Conservation (phyloP, 1,284 basidiomycete species). For the Cyathus olla region DNA sequence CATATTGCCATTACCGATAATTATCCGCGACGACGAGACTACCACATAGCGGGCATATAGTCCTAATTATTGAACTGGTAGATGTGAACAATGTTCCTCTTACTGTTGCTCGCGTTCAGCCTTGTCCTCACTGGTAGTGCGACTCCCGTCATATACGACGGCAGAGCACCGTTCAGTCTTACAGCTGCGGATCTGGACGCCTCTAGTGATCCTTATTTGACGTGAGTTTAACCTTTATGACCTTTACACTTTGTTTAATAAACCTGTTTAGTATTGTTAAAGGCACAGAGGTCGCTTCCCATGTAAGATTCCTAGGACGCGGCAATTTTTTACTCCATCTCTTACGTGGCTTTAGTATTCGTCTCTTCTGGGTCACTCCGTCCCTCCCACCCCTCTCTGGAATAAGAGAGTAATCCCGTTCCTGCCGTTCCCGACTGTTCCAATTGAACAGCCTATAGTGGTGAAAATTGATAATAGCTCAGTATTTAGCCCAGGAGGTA, state of each 20-base stretch:
- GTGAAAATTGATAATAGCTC: no score
- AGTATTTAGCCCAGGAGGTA: no score
- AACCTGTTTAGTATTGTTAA: slow-evolving; percentile 57
- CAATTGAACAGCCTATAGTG: no score
- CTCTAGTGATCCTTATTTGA: slow-evolving; percentile 62
- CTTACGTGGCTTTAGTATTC: slow-evolving; percentile 62
- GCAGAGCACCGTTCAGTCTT: slow-evolving; percentile 59
- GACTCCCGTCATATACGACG: slow-evolving; percentile 61
- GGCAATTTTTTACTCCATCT: neutral
- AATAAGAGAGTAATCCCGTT: no score
- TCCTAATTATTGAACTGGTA: neutral
- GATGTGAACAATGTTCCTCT: neutral
- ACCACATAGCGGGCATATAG: slow-evolving; percentile 9
- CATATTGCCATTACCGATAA: slow-evolving; percentile 14
- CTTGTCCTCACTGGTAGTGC: slow-evolving; percentile 20
- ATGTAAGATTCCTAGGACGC: slow-evolving; percentile 45
- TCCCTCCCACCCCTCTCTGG: no score
- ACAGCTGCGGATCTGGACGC: slow-evolving; percentile 53
- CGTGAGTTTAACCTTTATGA: slow-evolving; percentile 47
- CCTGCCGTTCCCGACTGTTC: no score
- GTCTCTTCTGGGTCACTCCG: slow-evolving; percentile 48
- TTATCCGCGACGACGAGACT: slow-evolving; percentile 9
- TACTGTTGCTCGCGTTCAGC: slow-evolving; percentile 2
- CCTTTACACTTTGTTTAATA: neutral
- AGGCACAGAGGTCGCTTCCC: slow-evolving; percentile 55